Evolutionary conservation across 1,284 basidiomycete genomes (phyloP), one percentile per base, ranked within the genome.

Genomic region (Sporisorium sorghi): DNA sequence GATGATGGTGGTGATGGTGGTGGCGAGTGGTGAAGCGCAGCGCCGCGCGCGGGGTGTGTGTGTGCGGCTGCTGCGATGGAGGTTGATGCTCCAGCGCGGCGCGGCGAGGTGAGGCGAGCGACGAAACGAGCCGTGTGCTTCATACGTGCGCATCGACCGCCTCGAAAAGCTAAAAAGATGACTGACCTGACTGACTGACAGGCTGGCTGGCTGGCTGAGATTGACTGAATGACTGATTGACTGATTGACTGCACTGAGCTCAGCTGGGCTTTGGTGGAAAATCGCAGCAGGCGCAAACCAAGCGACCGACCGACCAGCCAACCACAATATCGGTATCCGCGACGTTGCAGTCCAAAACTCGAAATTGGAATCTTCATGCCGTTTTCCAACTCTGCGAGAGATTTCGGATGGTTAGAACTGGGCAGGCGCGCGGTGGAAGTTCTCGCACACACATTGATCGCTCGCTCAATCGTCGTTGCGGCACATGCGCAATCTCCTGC

Each of bases 321-420:
- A 40, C 37, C n/a, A 52, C 28, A 51, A 39, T 26, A 19, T 47
- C 26, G 51, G 39, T 52, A 52, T 52, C 50, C 50, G 33, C 51
- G 51, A 52, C 51, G 51, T 26, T 52, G 17, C 28, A 28, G n/a
- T 47, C 19, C 9, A 28, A 30, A 46, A 30, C 9, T 17, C 37
- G 26, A n/a, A 46, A 28, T 28, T 28, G 26, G 15, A 30, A 39
- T 51, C 35, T 39, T n/a, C n/a, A n/a, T n/a, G n/a, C n/a, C n/a
- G n/a, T n/a, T n/a, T n/a, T n/a, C n/a, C n/a, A n/a, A n/a, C n/a
- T n/a, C n/a, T n/a, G n/a, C n/a, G n/a, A n/a, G n/a, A n/a, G n/a
- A n/a, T n/a, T n/a, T n/a, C n/a, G n/a, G n/a, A n/a, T n/a, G n/a
- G n/a, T n/a, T n/a, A n/a, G n/a, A n/a, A n/a, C n/a, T n/a, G n/a